phyloP scores from a whole-genome alignment of 106 monocot species.

The Platanthera guangdongensis region DNA sequence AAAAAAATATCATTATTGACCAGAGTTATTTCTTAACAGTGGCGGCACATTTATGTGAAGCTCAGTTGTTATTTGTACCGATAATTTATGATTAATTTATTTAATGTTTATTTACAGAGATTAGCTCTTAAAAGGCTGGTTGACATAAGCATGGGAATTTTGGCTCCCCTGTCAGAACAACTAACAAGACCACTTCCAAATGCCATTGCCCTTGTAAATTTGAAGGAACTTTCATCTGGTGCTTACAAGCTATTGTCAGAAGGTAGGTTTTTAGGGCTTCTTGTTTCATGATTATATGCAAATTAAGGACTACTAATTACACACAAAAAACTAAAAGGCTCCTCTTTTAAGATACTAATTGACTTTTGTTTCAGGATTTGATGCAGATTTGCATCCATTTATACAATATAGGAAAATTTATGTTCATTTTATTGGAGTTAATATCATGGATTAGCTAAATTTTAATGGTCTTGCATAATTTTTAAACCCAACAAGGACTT shows the following conservation, averaged over 20 bases:
- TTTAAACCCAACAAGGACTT: neutral
- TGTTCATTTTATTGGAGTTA: neutral
- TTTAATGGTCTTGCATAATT: neutral
- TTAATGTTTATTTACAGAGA: conserved; percentile 47
- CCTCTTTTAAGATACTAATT: neutral
- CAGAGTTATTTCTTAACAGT: neutral
- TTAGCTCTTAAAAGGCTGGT: conserved; percentile 91
- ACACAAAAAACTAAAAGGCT: neutral
- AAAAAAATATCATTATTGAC: neutral
- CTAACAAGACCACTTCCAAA: conserved; percentile 92
- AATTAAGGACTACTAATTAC: neutral
- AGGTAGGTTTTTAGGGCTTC: conserved; percentile 28
- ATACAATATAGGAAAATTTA: neutral
- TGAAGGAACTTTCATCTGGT: conserved; percentile 77
- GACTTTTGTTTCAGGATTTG: neutral
- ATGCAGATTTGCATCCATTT: neutral
- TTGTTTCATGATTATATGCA: neutral
- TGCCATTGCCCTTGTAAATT: conserved; percentile 84
- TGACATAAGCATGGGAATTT: conserved; percentile 92
- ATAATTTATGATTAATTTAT: neutral
- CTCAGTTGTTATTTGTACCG: neutral
- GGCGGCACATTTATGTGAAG: neutral
- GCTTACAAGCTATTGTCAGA: conserved; percentile 86
- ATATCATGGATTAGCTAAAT: neutral
- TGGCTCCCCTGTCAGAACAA: conserved; percentile 88